These are phyloP conservation scores for Craterostigma plantagineum DNA, from an alignment of 257 asterid species.

Conservation along the genomic window DNA sequence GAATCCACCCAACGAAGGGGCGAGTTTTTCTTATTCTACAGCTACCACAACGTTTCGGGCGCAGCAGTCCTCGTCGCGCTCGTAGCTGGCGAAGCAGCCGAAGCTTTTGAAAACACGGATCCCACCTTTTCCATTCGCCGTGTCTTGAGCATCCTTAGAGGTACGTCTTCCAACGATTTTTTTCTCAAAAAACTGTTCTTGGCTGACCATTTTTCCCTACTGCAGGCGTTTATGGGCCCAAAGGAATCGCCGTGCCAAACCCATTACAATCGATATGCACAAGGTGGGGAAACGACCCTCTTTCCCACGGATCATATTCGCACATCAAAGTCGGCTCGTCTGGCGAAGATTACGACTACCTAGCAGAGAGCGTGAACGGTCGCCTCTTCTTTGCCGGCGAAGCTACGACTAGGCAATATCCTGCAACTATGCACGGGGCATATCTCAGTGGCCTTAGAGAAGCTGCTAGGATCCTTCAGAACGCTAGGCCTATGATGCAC, in stretches of 20 bases:
- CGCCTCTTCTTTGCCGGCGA: constrained; percentile 74
- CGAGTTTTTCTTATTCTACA: constrained; percentile 60
- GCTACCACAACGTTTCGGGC: constrained; percentile 80
- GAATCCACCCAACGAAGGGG: constrained; percentile 43
- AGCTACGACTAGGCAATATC: constrained; percentile 66
- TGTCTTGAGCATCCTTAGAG: constrained; percentile 51
- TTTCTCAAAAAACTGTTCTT: too few species aligned
- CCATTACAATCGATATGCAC: constrained; percentile 75
- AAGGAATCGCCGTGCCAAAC: constrained; percentile 52
- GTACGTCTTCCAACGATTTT: constrained; percentile 12
- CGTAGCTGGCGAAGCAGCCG: constrained; percentile 83
- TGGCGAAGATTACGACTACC: constrained; percentile 60
- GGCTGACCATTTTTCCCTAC: neutral
- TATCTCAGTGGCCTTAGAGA: constrained; percentile 78
- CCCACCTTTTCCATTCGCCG: constrained; percentile 35
- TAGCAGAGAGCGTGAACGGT: constrained; percentile 41
- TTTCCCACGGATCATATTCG: constrained; percentile 68
- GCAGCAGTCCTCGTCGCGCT: constrained; percentile 68
- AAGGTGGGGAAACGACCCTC: constrained; percentile 68
- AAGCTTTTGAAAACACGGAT: constrained; percentile 33
- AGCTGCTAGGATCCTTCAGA: constrained; percentile 46
- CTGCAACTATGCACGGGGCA: constrained; percentile 95
- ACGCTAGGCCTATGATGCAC: constrained; percentile 12
- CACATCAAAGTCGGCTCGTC: constrained; percentile 59
- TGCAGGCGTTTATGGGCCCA: constrained; percentile 56